These are phyloP conservation scores for Bryum argenteum DNA, from an alignment of 225 moss, liverwort and hornwort genomes.

Conservation along the genomic window DNA sequence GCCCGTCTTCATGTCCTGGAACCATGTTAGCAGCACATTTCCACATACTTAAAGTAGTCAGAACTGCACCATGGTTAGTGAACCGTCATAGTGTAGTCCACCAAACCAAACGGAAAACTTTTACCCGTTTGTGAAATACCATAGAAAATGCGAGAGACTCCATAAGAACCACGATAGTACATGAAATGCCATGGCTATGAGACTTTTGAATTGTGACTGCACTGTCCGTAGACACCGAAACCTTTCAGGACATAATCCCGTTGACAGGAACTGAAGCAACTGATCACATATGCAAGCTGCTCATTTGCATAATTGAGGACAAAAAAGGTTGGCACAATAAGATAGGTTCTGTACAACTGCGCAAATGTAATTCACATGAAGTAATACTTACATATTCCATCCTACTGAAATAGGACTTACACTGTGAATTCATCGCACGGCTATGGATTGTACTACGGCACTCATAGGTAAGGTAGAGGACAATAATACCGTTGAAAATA, in stretches of 20 bases:
- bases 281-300: constrained; percentile 12
- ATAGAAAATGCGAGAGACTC: not conserved
- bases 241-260: not conserved
- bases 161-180: not conserved
- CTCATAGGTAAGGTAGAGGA: too few species aligned
- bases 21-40: constrained; percentile 11
- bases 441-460: too few species aligned
- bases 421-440: too few species aligned
- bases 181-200: not conserved
- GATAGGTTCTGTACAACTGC: not conserved
- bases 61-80: constrained; percentile 1
- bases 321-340: not conserved
- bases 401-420: too few species aligned
- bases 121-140: not conserved
- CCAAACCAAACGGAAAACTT: not conserved
- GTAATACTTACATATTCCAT: too few species aligned
- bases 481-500: too few species aligned
- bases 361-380: too few species aligned
- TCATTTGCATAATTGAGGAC: constrained; percentile 13
- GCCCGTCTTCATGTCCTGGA: constrained; percentile 10
- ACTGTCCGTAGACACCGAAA: not conserved
- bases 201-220: constrained; percentile 12
- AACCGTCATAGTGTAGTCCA: not conserved
- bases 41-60: constrained; percentile 3
- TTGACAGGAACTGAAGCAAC: not conserved